Evolutionary conservation across 75 land plant genomes (phyloP), one percentile per base, ranked within the genome.

Genomic region (Adiantum capillusveneris): DNA sequence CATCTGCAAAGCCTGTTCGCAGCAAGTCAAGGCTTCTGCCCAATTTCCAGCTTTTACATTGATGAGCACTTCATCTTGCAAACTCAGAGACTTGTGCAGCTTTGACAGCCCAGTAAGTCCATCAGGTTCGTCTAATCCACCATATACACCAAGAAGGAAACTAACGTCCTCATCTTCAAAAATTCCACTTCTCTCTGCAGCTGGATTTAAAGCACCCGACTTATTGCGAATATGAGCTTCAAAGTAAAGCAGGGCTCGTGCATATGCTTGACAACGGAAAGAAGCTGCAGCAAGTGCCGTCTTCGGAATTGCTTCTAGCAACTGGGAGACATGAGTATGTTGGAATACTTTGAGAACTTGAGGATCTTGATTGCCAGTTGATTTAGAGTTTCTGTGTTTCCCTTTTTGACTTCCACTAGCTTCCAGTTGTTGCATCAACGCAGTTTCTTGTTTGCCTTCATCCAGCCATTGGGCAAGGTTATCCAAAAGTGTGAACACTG

Each of bases 401-500:
- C 48, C 24, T 37, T 74, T 77, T 18, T 60, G 63, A 72, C 60
- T 76, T 17, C 71, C 61, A 56, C 37, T 41, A 17, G 74, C 46
- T 22, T 62, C 21, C 39, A 78, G 76, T 2, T 73, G 72, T 65
- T 74, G 81, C 42, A 75, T 71, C 21, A 75, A 36, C 9, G 37
- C 37, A 5, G 37, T 9, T 52, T 75, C 87, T 62, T 83, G 84
- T 69, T 87, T 81, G 37, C 83, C 78, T 59, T 95, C 99, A 78
- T 95, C 99, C 54, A 90, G 73, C 99, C 99, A 95, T 44, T 95
- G 92, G 6, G 97, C 99, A 56, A 95, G 78, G 69, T 90, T 95
- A 76, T 95, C 99, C 26, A 95, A 84, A 55, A 95, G 79, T 64
- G 91, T 90, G 52, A 95, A 95, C 7, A 90, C 75, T 50, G 99